A percentile compares a stretch with the other conserved stretches of the same genome.
phyloP scores from a whole-genome alignment of 1,284 basidiomycete species.

The Apiotrichum brassicae region DNA sequence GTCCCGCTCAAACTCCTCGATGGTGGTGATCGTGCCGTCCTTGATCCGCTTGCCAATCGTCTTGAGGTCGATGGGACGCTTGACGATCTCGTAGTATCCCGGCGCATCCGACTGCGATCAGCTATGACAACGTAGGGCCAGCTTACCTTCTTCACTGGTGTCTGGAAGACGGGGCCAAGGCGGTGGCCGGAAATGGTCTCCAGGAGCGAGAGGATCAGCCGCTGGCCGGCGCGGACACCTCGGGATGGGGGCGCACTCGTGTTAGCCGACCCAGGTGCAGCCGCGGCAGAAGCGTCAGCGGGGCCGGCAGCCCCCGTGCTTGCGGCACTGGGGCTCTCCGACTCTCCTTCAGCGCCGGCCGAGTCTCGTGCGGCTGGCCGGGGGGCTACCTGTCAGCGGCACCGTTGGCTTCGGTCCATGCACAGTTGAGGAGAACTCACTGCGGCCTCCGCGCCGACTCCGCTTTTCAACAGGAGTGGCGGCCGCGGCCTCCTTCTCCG shows the following conservation, averaged over 20 bases:
- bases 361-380: slow-evolving; percentile 25
- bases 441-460: slow-evolving; percentile 9
- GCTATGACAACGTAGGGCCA: no score
- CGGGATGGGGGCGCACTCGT: slow-evolving; percentile 6
- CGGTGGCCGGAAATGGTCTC: slow-evolving; percentile 74
- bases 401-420: slow-evolving; percentile 5
- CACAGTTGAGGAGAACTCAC: slow-evolving; percentile 8
- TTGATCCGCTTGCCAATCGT: slow-evolving; percentile 75
- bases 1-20: slow-evolving; percentile 80
- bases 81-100: slow-evolving; percentile 83
- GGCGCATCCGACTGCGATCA: slow-evolving; percentile 50
- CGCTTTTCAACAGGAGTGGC: slow-evolving; percentile 16
- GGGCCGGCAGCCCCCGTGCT: slow-evolving; percentile 11
- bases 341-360: slow-evolving; percentile 21
- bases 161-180: slow-evolving; percentile 81
- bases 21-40: slow-evolving; percentile 70
- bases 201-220: slow-evolving; percentile 70
- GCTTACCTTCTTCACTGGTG: slow-evolving; percentile 67
- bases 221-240: slow-evolving; percentile 54
- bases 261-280: not conserved
- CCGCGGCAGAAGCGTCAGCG: slow-evolving; percentile 6
- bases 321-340: slow-evolving; percentile 1
- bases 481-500: slow-evolving; percentile 9
- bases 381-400: slow-evolving; percentile 31
- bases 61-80: slow-evolving; percentile 85